Conservation (phyloP, 139 green algal genomes). For the Asterochloris sp. region DNA sequence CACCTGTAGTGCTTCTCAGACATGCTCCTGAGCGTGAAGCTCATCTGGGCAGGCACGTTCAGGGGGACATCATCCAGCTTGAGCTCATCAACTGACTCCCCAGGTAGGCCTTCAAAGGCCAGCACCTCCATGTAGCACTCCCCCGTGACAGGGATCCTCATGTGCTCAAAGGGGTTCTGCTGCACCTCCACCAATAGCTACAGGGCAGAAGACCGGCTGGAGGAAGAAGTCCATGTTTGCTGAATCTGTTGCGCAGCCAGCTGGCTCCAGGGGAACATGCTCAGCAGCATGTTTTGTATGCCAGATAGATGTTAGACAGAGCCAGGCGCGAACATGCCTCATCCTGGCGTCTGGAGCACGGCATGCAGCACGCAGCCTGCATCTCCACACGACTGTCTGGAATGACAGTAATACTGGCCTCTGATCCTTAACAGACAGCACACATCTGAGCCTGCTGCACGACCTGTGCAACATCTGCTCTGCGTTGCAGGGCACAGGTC, state of each 20-base stretch:
- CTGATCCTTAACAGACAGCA: too few species aligned
- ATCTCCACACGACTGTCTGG: too few species aligned
- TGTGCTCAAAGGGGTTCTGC: constrained; percentile 75
- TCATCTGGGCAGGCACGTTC: constrained; percentile 35
- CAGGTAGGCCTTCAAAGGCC: constrained; percentile 57
- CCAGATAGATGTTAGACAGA: too few species aligned
- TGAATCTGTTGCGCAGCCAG: too few species aligned
- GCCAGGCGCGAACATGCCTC: too few species aligned
- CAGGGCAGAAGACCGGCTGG: neutral
- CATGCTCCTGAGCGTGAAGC: constrained; percentile 45
- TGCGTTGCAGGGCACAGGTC: neutral
- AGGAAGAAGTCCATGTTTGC: too few species aligned
- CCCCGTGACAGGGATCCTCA: constrained; percentile 43
- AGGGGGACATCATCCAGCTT: constrained; percentile 55
- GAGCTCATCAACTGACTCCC: constrained; percentile 52
- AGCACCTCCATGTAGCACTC: constrained; percentile 73
- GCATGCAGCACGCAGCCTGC: too few species aligned
- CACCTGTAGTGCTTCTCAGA: constrained; percentile 20
- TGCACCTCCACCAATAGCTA: constrained; percentile 35
- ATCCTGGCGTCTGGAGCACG: too few species aligned
- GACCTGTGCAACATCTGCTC: neutral
- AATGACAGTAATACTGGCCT: too few species aligned
- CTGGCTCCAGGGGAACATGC: too few species aligned
- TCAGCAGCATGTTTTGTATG: too few species aligned
- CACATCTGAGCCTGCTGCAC: neutral